Evolutionary conservation across 495 filamentous ascomycete species (phyloP).

Genomic region (Neurospora sp.): DNA sequence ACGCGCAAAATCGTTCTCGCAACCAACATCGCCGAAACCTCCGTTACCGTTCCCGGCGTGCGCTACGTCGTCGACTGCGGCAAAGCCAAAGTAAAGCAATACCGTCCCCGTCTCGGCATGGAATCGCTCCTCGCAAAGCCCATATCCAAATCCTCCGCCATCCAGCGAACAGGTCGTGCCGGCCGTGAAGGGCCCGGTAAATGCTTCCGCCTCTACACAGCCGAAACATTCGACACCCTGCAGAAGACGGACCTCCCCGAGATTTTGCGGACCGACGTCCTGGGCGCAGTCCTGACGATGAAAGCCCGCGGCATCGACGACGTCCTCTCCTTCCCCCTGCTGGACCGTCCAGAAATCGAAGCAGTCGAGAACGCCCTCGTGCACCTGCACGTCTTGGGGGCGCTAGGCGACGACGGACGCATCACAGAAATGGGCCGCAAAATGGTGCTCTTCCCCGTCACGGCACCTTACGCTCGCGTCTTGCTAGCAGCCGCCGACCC

Average conservation of each 20-base stretch:
- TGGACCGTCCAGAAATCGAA: slow-evolving; percentile 70
- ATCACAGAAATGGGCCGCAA: slow-evolving; percentile 67
- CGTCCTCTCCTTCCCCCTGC: slow-evolving; percentile 72
- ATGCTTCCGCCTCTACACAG: slow-evolving; percentile 85
- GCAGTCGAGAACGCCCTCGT: slow-evolving; percentile 75
- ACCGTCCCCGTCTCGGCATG: slow-evolving; percentile 71
- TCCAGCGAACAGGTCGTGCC: slow-evolving; percentile 85
- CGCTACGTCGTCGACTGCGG: slow-evolving; percentile 87
- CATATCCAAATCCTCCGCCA: slow-evolving; percentile 86
- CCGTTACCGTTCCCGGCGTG: slow-evolving; percentile 90
- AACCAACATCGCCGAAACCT: slow-evolving; percentile 98
- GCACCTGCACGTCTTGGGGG: slow-evolving; percentile 67
- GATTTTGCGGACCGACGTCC: slow-evolving; percentile 81
- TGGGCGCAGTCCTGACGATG: slow-evolving; percentile 81
- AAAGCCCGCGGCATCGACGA: slow-evolving; percentile 84
- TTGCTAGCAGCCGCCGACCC: slow-evolving; percentile 68
- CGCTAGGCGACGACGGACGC: slow-evolving; percentile 57
- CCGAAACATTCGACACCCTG: slow-evolving; percentile 60
- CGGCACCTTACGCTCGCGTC: slow-evolving; percentile 71
- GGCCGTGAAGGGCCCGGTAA: slow-evolving; percentile 86
- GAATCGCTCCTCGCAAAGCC: slow-evolving; percentile 86
- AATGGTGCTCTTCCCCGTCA: slow-evolving; percentile 74
- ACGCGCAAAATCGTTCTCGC: slow-evolving; percentile 86
- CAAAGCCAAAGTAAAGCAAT: slow-evolving; percentile 90
- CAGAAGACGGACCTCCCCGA: slow-evolving; percentile 74